A percentile compares a stretch with the other conserved stretches of the same genome.
phyloP scores from a whole-genome alignment of 176 grass and related monocot species.

The Oropetium thomaeum region DNA sequence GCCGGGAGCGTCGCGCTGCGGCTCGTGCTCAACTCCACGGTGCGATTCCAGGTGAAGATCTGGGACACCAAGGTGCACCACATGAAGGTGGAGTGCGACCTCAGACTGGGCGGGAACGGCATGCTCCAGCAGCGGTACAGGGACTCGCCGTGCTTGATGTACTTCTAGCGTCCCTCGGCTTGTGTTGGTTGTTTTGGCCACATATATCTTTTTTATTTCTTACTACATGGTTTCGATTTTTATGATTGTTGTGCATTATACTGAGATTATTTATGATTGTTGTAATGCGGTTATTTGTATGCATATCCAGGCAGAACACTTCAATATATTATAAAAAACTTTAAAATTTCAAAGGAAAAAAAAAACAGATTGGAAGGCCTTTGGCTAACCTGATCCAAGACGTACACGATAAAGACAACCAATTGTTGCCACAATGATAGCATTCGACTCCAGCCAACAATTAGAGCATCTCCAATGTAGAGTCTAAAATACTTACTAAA shows the following conservation, averaged over 20 bases:
- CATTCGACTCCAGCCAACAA: no score
- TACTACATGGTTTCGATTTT: background rate
- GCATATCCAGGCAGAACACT: background rate
- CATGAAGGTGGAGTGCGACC: constrained; percentile 55
- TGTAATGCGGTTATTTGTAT: background rate
- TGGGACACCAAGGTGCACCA: constrained; percentile 73
- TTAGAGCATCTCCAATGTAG: no score
- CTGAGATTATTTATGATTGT: background rate
- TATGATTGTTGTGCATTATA: background rate
- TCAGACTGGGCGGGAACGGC: constrained; percentile 10
- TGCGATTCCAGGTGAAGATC: constrained; percentile 59
- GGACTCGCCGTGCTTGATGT: background rate
- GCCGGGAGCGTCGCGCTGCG: constrained; percentile 41
- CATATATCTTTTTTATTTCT: background rate
- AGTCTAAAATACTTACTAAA: no score
- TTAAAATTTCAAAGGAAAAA: background rate
- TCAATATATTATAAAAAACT: background rate
- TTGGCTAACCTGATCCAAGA: background rate
- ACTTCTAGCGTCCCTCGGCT: background rate
- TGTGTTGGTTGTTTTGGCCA: background rate
- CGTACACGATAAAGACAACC: no score
- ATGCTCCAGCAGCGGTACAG: background rate
- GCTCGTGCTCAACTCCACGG: constrained; percentile 55
- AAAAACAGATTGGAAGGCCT: background rate
- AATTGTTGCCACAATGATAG: no score